These are phyloP conservation scores for Xylariaceae sp. DNA, from an alignment of 2,329 filamentous ascomycete species.

Conservation along the genomic window DNA sequence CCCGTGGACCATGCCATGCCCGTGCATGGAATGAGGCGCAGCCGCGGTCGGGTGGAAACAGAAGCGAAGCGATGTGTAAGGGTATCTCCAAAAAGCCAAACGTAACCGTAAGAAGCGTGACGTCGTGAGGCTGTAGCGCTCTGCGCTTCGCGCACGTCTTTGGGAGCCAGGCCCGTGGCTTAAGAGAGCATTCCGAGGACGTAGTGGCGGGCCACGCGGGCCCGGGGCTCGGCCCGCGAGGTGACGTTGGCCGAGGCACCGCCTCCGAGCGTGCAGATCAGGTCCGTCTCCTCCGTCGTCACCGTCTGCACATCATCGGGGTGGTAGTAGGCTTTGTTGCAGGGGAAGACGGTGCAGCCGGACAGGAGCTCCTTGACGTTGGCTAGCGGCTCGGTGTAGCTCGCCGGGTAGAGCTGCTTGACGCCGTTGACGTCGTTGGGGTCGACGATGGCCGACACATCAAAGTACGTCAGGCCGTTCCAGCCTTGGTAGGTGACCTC, in stretches of 20 bases:
- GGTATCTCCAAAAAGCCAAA: neutral
- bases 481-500: constrained; percentile 1
- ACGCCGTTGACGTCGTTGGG: constrained; percentile 22
- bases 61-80: neutral
- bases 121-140: neutral
- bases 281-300: constrained; percentile 37
- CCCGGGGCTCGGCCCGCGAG: constrained; percentile 9
- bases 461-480: constrained; percentile 29
- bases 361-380: constrained; percentile 30
- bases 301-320: constrained; percentile 50
- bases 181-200: constrained; percentile 25
- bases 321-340: constrained; percentile 45
- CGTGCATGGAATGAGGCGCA: no score
- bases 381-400: constrained; percentile 4
- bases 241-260: constrained; percentile 20
- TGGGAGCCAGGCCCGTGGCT: neutral
- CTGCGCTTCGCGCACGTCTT: neutral
- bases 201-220: constrained; percentile 25
- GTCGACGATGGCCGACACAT: constrained; percentile 39
- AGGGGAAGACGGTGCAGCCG: constrained; percentile 45
- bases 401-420: constrained; percentile 45
- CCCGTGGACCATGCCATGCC: no score
- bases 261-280: constrained; percentile 43
- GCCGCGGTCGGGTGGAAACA: no score
- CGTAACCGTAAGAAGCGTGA: neutral